Conservation (phyloP, 2,329 filamentous ascomycete genomes). For the Boeremia exigua region DNA sequence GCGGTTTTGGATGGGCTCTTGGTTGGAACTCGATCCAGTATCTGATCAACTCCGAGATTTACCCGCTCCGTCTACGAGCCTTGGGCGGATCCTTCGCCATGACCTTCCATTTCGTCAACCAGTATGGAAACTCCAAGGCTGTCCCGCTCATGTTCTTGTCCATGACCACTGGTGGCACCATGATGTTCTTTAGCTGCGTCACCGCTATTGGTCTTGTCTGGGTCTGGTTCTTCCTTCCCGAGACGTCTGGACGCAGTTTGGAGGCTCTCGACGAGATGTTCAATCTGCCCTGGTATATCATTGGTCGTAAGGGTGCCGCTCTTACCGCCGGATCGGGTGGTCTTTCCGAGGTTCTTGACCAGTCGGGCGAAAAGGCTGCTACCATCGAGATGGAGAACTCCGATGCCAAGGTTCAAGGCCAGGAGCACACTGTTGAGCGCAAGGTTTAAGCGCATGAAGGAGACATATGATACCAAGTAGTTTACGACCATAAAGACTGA, state of each 20-base stretch:
- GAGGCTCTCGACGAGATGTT: slow-evolving; percentile 77
- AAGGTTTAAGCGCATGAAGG: slow-evolving; percentile 22
- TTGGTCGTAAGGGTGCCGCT: slow-evolving; percentile 59
- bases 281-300: slow-evolving; percentile 74
- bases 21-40: slow-evolving; percentile 80
- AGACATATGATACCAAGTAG: not conserved
- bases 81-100: slow-evolving; percentile 74
- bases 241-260: slow-evolving; percentile 68
- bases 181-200: slow-evolving; percentile 75
- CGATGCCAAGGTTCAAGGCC: slow-evolving; percentile 11
- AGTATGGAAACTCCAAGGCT: slow-evolving; percentile 76
- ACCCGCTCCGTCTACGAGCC: slow-evolving; percentile 75
- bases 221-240: slow-evolving; percentile 76
- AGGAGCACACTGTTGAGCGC: slow-evolving; percentile 23
- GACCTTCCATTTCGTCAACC: slow-evolving; percentile 80
- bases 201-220: slow-evolving; percentile 71
- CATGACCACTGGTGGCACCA: slow-evolving; percentile 69
- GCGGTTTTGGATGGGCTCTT: slow-evolving; percentile 49
- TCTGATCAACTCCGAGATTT: slow-evolving; percentile 77
- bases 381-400: slow-evolving; percentile 35
- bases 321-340: slow-evolving; percentile 42
- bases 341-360: slow-evolving; percentile 42
- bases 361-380: slow-evolving; percentile 42
- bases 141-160: slow-evolving; percentile 76
- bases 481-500: not conserved